These are phyloP conservation scores for Phanerochaete carnosa DNA, from an alignment of 768 basidiomycete species.

Conservation along the genomic window DNA sequence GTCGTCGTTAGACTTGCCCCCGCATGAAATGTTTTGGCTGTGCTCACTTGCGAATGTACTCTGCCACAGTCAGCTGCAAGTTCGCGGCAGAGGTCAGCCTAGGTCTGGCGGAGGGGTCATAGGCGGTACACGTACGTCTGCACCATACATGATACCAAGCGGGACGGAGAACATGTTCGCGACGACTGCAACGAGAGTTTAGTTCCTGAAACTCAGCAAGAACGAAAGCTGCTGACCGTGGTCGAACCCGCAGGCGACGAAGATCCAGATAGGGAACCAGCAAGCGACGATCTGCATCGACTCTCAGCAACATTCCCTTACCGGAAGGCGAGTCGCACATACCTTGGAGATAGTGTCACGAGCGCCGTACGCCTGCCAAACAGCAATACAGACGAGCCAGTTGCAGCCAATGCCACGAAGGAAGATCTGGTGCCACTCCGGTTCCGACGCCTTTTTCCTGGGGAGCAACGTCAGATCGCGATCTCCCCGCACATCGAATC, in stretches of 20 bases:
- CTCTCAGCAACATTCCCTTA: neutral
- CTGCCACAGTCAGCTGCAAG: conserved; percentile 44
- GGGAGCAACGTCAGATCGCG: neutral
- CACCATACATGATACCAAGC: conserved; percentile 67
- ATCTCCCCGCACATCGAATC: neutral
- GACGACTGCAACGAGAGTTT: conserved; percentile 39
- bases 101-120: neutral
- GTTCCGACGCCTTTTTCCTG: conserved; percentile 62
- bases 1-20: conserved; percentile 22
- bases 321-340: neutral
- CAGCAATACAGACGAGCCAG: conserved; percentile 69
- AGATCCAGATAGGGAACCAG: conserved; percentile 80
- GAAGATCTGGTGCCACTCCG: conserved; percentile 71
- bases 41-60: conserved; percentile 66
- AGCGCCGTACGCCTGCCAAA: conserved; percentile 74
- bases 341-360: conserved; percentile 70
- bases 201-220: neutral
- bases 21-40: neutral
- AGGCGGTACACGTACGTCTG: conserved; percentile 43
- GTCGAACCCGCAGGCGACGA: conserved; percentile 68
- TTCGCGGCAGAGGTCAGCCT: neutral
- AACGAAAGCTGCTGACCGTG: conserved; percentile 44
- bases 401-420: conserved; percentile 74
- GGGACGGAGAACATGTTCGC: conserved; percentile 80
- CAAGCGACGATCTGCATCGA: conserved; percentile 47